Evolutionary conservation across 2,329 filamentous ascomycete genomes (phyloP).

Genomic region (Cephalotrichum gorgonifer): DNA sequence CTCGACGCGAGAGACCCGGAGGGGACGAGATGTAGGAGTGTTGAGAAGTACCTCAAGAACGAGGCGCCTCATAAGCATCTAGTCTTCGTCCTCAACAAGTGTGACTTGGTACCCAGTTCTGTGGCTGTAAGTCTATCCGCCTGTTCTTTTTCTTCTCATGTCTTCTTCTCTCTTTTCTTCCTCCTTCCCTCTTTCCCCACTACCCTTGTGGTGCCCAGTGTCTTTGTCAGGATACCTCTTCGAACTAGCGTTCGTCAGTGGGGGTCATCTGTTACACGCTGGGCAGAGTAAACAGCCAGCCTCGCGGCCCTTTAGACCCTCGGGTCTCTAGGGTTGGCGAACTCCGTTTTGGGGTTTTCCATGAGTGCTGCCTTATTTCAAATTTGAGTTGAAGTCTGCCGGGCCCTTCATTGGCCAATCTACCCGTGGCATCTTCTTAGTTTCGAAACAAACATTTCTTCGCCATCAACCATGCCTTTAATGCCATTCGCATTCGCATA

Average conservation of each 20-base stretch:
- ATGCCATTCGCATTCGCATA: not conserved
- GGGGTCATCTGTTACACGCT: constrained; percentile 96
- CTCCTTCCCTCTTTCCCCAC: constrained; percentile 42
- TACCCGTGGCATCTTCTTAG: constrained; percentile 91
- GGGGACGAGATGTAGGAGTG: constrained; percentile 70
- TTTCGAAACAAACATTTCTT: constrained; percentile 76
- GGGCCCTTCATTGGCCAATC: constrained; percentile 39
- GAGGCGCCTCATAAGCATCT: constrained; percentile 96
- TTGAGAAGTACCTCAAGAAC: constrained; percentile 82
- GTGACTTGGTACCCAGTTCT: constrained; percentile 79
- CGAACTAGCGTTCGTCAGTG: constrained; percentile 45
- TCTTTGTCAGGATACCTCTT: constrained; percentile 76
- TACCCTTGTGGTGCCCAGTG: constrained; percentile 66
- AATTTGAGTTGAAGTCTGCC: constrained; percentile 93
- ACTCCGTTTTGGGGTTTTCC: constrained; percentile 84
- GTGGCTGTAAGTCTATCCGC: constrained; percentile 74
- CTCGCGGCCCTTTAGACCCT: constrained; percentile 23
- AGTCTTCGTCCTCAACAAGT: constrained; percentile 31
- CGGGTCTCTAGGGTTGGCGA: constrained; percentile 48
- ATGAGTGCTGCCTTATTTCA: constrained; percentile 69
- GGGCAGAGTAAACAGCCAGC: constrained; percentile 74
- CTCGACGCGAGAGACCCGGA: constrained; percentile 82
- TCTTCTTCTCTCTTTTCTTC: constrained; percentile 8
- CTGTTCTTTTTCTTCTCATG: constrained; percentile 5
- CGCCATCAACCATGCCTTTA: not conserved